A percentile compares a stretch with the other conserved stretches of the same genome.
phyloP scores from a whole-genome alignment of 441 rosid species.

The Pelargonium cotyledonis region DNA sequence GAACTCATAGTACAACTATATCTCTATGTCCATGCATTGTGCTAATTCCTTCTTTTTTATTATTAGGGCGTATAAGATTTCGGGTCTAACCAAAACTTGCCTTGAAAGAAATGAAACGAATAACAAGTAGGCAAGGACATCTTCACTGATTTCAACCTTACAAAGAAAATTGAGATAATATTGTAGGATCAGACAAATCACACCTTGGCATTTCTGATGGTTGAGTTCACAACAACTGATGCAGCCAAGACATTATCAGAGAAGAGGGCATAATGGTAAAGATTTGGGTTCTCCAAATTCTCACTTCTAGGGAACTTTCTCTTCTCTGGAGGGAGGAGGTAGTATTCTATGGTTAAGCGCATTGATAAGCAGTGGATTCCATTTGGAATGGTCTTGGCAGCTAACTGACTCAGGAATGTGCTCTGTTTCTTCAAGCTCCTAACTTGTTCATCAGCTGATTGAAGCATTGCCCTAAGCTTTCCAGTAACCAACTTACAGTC shows the following conservation, averaged over 20 bases:
- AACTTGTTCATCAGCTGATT: slow-evolving; percentile 92
- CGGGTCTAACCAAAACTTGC: not conserved
- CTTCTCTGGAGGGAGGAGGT: slow-evolving; percentile 76
- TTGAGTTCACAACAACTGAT: slow-evolving; percentile 86
- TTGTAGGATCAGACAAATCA: slow-evolving; percentile 14
- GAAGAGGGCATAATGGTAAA: slow-evolving; percentile 76
- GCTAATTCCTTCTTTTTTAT: not conserved
- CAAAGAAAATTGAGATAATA: not conserved
- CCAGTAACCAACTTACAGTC: slow-evolving; percentile 91
- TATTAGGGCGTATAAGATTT: not conserved
- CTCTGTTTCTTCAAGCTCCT: slow-evolving; percentile 97
- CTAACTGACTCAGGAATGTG: slow-evolving; percentile 89
- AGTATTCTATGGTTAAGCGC: slow-evolving; percentile 86
- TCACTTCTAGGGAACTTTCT: slow-evolving; percentile 76
- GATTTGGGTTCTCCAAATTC: slow-evolving; percentile 68
- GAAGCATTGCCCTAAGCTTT: slow-evolving; percentile 97
- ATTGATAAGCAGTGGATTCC: slow-evolving; percentile 89
- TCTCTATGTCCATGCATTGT: not conserved
- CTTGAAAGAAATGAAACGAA: not conserved
- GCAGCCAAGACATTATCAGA: slow-evolving; percentile 90
- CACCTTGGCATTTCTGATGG: slow-evolving; percentile 68
- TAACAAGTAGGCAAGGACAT: no score
- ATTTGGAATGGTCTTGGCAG: slow-evolving; percentile 79
- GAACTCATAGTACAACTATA: not conserved
- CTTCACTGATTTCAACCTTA: not conserved